phyloP scores from a whole-genome alignment of 306 rosid genomes.

The Psophocarpus tetragonolobus region DNA sequence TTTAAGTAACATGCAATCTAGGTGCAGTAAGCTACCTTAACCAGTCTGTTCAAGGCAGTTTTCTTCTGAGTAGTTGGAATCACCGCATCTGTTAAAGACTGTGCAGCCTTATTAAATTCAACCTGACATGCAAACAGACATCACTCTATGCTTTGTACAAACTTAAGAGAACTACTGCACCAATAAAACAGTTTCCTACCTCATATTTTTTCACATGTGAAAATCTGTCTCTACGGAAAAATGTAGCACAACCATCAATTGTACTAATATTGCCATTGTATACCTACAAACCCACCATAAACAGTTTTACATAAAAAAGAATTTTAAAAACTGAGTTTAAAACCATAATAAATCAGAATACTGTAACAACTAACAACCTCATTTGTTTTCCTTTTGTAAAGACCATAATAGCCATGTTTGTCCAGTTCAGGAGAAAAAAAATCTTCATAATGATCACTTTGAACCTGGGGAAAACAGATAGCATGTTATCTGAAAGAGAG shows the following conservation, averaged over 20 bases:
- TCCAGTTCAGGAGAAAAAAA: conserved; percentile 95
- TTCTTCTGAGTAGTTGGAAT: conserved; percentile 87
- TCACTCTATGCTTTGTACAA: conserved; percentile 14
- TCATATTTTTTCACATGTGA: conserved; percentile 96
- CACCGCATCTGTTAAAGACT: conserved; percentile 91
- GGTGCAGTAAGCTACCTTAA: conserved; percentile 54
- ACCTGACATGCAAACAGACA: conserved; percentile 66
- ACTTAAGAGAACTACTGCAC: background rate
- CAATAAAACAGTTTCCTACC: conserved; percentile 49
- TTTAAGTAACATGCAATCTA: background rate
- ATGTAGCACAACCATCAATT: conserved; percentile 99
- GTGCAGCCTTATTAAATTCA: conserved; percentile 99
- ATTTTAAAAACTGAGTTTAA: background rate
- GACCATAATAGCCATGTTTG: conserved; percentile 94
- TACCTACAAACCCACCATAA: conserved; percentile 56
- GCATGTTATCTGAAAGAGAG: conserved; percentile 27
- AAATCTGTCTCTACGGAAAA: conserved; percentile 97
- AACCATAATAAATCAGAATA: conserved; percentile 10
- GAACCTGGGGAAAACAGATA: conserved; percentile 60
- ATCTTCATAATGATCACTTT: conserved; percentile 87
- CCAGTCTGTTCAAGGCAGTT: conserved; percentile 85
- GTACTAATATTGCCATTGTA: conserved; percentile 61
- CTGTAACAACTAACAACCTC: conserved; percentile 74
- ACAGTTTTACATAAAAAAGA: conserved; percentile 9
- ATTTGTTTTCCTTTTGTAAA: conserved; percentile 88